A percentile compares a stretch with the other conserved stretches of the same genome.
These are phyloP conservation scores for Trichophyton verrucosum DNA, from an alignment of 2,329 filamentous ascomycete genomes.

Conservation along the genomic window DNA sequence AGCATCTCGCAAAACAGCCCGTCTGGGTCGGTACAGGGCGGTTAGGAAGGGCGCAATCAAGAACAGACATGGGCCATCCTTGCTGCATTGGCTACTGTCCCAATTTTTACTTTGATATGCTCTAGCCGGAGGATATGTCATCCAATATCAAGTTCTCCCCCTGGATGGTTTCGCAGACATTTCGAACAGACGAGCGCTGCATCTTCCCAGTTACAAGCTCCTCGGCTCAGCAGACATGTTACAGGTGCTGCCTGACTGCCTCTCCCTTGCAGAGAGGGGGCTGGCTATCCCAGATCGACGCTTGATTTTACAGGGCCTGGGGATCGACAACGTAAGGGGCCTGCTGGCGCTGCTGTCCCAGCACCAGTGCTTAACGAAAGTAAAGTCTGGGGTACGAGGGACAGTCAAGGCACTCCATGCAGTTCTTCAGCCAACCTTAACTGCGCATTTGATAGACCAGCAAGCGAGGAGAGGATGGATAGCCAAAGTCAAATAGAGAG, in stretches of 20 bases:
- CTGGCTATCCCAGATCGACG: not conserved
- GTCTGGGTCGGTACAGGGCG: not conserved
- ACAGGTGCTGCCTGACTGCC: not conserved
- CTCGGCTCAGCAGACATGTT: not conserved
- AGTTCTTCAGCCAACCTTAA: constrained; percentile 4
- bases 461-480: not conserved
- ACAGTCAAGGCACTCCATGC: not conserved
- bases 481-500: not conserved
- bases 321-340: not conserved
- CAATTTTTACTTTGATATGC: not conserved
- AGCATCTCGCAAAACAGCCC: not conserved
- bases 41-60: not conserved
- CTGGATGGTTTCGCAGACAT: not conserved
- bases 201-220: not conserved
- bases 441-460: not conserved
- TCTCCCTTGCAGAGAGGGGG: not conserved
- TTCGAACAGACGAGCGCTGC: not conserved
- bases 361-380: not conserved
- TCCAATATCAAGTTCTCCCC: not conserved
- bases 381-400: not conserved
- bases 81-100: not conserved
- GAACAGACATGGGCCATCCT: not conserved
- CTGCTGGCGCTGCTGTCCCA: not conserved
- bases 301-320: not conserved
- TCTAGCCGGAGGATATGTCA: not conserved